A percentile compares a stretch with the other conserved stretches of the same genome.
Conservation (phyloP, 1,284 basidiomycete species). For the Ustilago vetiveriae region DNA sequence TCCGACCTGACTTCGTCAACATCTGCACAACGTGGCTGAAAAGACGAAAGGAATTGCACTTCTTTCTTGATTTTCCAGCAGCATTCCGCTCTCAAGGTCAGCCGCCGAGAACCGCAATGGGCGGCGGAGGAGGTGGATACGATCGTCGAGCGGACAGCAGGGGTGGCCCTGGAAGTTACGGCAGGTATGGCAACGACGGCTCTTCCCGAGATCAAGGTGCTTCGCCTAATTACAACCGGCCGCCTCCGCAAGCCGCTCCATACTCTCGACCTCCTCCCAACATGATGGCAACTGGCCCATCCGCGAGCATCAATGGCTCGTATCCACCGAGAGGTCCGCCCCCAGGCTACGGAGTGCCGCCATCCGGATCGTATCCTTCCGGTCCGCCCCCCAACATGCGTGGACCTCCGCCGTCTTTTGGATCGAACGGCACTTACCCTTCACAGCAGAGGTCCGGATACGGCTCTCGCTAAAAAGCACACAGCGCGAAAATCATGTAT, state of each 20-base stretch:
- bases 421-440: slow-evolving; percentile 18
- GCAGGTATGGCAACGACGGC: slow-evolving; percentile 22
- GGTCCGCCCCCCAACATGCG: slow-evolving; percentile 39
- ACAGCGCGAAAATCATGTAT: too few species aligned
- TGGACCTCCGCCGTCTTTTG: slow-evolving; percentile 17
- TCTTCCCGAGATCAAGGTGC: slow-evolving; percentile 18
- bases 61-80: slow-evolving; percentile 1
- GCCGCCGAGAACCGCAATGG: slow-evolving; percentile 23
- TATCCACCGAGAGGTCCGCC: slow-evolving; percentile 39
- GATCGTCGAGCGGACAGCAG: slow-evolving; percentile 9
- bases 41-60: too few species aligned
- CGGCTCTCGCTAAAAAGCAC: slow-evolving; percentile 18
- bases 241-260: slow-evolving; percentile 24
- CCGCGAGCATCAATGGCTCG: slow-evolving; percentile 14
- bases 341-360: slow-evolving; percentile 32
- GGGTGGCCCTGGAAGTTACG: slow-evolving; percentile 17
- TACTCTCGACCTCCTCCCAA: slow-evolving; percentile 42
- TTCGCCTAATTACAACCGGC: slow-evolving; percentile 35
- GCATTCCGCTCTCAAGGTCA: slow-evolving; percentile 39
- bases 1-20: neutral
- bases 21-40: too few species aligned
- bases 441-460: slow-evolving; percentile 25
- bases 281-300: slow-evolving; percentile 23
- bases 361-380: slow-evolving; percentile 15
- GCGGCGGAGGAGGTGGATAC: slow-evolving; percentile 2